Evolutionary conservation across 2,329 filamentous ascomycete genomes (phyloP).

Genomic region (Sarocladiaceae sp.): DNA sequence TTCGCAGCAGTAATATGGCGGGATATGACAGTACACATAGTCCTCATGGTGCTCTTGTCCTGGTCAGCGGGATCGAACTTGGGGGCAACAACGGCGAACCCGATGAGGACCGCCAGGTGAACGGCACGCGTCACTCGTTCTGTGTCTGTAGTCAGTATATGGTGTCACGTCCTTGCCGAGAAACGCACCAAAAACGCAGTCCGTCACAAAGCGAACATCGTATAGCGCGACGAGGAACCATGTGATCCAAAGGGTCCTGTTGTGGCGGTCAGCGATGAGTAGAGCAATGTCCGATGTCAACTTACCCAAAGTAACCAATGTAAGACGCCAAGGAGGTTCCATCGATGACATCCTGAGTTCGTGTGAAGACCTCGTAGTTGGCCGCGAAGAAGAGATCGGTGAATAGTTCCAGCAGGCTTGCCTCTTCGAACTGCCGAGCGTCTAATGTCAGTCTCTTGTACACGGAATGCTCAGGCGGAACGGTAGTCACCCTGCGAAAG

Average conservation of each 20-base stretch:
- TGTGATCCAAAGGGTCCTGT: slow-evolving; percentile 57
- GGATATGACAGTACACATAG: slow-evolving; percentile 30
- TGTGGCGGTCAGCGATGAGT: not conserved
- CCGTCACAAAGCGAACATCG: slow-evolving; percentile 59
- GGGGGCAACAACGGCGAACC: slow-evolving; percentile 55
- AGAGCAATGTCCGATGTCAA: not conserved
- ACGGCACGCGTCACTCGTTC: slow-evolving; percentile 50
- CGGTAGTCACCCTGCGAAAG: not conserved
- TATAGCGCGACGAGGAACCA: slow-evolving; percentile 60
- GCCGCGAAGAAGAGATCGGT: slow-evolving; percentile 42
- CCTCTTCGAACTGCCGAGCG: slow-evolving; percentile 19
- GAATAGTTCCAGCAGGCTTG: slow-evolving; percentile 30
- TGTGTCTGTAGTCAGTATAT: slow-evolving; percentile 10
- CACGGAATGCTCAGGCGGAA: not conserved
- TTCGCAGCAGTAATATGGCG: not conserved
- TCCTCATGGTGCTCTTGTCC: slow-evolving; percentile 29
- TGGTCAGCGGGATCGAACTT: slow-evolving; percentile 35
- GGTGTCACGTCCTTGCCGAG: not conserved
- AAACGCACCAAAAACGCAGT: slow-evolving; percentile 45
- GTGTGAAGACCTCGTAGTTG: slow-evolving; percentile 55
- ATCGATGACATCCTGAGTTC: slow-evolving; percentile 25
- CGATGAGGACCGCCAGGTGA: slow-evolving; percentile 59
- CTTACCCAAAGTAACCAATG: slow-evolving; percentile 29
- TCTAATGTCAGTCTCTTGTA: not conserved
- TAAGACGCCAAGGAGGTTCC: slow-evolving; percentile 25